Conservation (phyloP, 129 eudicot species). For the Saposhnikovia divaricata region DNA sequence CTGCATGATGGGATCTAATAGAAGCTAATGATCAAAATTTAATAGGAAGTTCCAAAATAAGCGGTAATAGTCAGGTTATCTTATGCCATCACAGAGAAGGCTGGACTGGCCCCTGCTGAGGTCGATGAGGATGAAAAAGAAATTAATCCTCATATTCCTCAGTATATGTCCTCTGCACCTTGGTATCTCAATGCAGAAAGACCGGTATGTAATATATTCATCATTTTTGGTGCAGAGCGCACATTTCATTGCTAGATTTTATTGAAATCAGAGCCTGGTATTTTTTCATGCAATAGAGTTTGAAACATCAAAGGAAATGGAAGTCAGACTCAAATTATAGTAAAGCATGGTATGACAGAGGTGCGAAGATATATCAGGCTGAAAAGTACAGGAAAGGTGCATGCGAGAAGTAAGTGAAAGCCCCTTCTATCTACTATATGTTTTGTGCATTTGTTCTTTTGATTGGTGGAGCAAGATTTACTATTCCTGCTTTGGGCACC, state of each 20-base stretch:
- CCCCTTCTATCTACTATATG: background rate
- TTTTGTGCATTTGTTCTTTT: background rate
- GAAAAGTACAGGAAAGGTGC: slow-evolving; percentile 77
- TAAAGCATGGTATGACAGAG: slow-evolving; percentile 72
- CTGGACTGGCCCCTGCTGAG: slow-evolving; percentile 97
- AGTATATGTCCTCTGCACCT: slow-evolving; percentile 94
- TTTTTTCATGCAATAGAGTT: slow-evolving; percentile 25
- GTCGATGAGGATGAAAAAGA: slow-evolving; percentile 97
- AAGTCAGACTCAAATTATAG: slow-evolving; percentile 68
- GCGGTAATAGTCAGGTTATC: no score
- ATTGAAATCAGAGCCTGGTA: background rate
- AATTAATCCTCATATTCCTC: slow-evolving; percentile 93
- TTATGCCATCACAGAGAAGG: no score
- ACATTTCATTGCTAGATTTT: background rate
- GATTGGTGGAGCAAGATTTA: background rate
- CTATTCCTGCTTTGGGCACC: background rate
- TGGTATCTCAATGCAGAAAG: slow-evolving; percentile 91
- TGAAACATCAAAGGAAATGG: slow-evolving; percentile 95
- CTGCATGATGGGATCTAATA: no score
- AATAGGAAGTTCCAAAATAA: no score
- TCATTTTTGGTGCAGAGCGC: no score
- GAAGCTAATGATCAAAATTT: no score
- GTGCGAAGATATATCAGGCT: slow-evolving; percentile 62
- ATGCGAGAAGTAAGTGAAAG: slow-evolving; percentile 53
- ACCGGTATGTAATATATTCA: slow-evolving; percentile 32